Conservation (phyloP, 2,329 filamentous ascomycete species). For the Aspergillus calidoustus region DNA sequence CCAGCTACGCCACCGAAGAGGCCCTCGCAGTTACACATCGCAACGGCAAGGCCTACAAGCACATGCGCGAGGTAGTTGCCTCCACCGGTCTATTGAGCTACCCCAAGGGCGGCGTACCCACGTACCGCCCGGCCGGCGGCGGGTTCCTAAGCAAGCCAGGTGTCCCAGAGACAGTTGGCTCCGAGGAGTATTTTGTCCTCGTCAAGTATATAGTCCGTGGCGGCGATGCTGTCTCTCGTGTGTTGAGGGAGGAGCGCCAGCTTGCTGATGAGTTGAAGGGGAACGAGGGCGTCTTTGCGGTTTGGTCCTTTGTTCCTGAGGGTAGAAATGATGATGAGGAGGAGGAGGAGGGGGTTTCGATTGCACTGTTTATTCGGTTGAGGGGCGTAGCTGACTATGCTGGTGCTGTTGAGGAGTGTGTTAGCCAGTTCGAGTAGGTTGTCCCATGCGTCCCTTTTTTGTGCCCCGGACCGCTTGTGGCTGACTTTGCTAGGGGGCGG, state of each 20-base stretch:
- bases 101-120: background rate
- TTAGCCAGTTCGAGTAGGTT: background rate
- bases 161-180: background rate
- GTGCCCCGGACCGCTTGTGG: background rate
- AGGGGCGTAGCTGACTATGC: background rate
- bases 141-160: background rate
- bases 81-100: background rate
- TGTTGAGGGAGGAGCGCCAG: background rate
- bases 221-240: background rate
- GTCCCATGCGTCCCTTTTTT: too few relatives aligned
- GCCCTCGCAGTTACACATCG: background rate
- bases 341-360: background rate
- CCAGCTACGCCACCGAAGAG: background rate
- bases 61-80: background rate
- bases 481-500: background rate
- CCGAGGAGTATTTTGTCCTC: background rate
- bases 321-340: too few relatives aligned
- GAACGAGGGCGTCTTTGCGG: background rate
- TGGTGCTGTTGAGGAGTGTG: background rate
- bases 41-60: background rate
- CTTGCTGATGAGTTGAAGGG: background rate
- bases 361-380: background rate
- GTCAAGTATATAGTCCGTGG: background rate
- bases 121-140: background rate
- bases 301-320: background rate